These are phyloP conservation scores for Porogramme epimiltina DNA, from an alignment of 1,284 basidiomycete genomes.

Conservation along the genomic window DNA sequence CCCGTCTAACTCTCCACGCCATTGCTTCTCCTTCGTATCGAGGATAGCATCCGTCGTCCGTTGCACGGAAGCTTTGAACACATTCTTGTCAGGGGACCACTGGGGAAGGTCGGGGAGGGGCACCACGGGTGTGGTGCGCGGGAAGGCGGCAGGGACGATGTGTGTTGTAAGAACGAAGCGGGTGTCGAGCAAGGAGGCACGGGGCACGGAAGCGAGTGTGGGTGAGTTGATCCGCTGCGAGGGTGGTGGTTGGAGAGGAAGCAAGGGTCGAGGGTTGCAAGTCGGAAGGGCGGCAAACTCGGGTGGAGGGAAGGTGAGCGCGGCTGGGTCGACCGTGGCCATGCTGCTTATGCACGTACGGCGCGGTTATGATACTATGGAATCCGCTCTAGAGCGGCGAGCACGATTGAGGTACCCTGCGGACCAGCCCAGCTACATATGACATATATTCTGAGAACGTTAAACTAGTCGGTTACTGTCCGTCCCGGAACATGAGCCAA, in stretches of 20 bases:
- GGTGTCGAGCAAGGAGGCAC: slow-evolving; percentile 22
- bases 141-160: slow-evolving; percentile 71
- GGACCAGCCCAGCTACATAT: too few relatives aligned
- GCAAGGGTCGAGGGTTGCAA: slow-evolving; percentile 10
- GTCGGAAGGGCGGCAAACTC: slow-evolving; percentile 11
- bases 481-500: too few relatives aligned
- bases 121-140: slow-evolving; percentile 52
- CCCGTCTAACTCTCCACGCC: slow-evolving; percentile 25
- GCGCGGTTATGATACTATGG: too few relatives aligned
- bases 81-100: slow-evolving; percentile 32
- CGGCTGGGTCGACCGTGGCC: not conserved
- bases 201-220: slow-evolving; percentile 28
- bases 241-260: slow-evolving; percentile 5
- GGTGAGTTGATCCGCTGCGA: slow-evolving; percentile 5
- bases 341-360: too few relatives aligned
- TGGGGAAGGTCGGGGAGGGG: slow-evolving; percentile 38
- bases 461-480: too few relatives aligned
- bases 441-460: too few relatives aligned
- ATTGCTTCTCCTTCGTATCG: slow-evolving; percentile 24
- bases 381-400: too few relatives aligned
- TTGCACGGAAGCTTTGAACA: slow-evolving; percentile 31
- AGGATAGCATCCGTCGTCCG: slow-evolving; percentile 22
- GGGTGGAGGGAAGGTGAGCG: slow-evolving; percentile 15
- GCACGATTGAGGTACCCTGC: too few relatives aligned
- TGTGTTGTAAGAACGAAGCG: slow-evolving; percentile 61